Percentiles rank a stretch among this genome's conserved stretches.
These are phyloP conservation scores for Ceratocystis alfenasii DNA, from an alignment of 2,329 filamentous ascomycete genomes.

Conservation along the genomic window DNA sequence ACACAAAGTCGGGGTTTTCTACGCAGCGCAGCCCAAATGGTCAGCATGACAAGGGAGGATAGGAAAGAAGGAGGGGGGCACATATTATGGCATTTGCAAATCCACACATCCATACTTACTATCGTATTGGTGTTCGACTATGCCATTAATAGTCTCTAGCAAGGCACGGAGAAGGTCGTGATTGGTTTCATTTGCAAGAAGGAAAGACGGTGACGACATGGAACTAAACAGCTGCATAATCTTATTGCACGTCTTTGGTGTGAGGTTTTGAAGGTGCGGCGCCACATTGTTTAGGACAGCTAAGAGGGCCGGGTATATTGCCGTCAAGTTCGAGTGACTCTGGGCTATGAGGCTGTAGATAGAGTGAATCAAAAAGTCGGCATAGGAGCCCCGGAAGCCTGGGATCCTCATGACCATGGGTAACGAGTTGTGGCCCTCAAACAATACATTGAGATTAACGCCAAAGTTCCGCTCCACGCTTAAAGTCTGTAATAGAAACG, in stretches of 20 bases:
- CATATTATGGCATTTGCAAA: background rate
- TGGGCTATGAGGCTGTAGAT: slow-evolving; percentile 85
- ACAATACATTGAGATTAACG: slow-evolving; percentile 74
- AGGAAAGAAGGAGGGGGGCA: background rate
- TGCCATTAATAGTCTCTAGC: slow-evolving; percentile 77
- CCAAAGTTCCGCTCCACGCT: slow-evolving; percentile 90
- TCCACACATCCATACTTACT: slow-evolving; percentile 39
- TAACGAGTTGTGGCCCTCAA: slow-evolving; percentile 78
- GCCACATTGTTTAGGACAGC: slow-evolving; percentile 91
- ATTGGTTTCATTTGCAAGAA: slow-evolving; percentile 86
- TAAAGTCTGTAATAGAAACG: slow-evolving; percentile 90
- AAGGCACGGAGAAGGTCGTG: slow-evolving; percentile 68
- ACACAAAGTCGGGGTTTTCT: slow-evolving; percentile 75
- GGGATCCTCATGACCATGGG: slow-evolving; percentile 69
- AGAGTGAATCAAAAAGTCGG: slow-evolving; percentile 88
- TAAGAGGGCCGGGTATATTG: slow-evolving; percentile 81
- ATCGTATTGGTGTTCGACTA: slow-evolving; percentile 77
- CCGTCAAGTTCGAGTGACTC: slow-evolving; percentile 79
- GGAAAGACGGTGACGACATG: slow-evolving; percentile 86
- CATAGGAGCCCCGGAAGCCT: slow-evolving; percentile 80
- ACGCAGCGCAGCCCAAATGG: slow-evolving; percentile 5
- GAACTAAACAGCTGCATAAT: slow-evolving; percentile 78
- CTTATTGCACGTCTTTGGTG: slow-evolving; percentile 62
- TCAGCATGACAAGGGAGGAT: slow-evolving; percentile 10
- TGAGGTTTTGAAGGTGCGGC: slow-evolving; percentile 68